Base-by-base conservation (phyloP, 805 yeast genomes). In the Wickerhamomyces hampshirensis region DNA sequence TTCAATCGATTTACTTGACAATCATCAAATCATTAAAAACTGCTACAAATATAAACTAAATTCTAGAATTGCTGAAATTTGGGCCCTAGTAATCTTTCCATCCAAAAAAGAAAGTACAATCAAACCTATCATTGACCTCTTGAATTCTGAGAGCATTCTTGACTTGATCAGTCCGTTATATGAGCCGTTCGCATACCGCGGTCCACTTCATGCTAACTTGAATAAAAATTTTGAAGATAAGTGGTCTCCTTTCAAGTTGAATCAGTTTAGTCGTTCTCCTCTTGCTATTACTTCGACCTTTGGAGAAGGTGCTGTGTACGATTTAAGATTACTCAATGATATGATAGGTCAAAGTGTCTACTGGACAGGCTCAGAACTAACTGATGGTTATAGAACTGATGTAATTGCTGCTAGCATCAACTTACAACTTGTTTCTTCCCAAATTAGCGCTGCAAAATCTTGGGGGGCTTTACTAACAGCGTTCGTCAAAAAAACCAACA, bases 381-480 rank as follows among this genome's bases (percentile, higher is more conserved):
- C 40, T 2, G 35, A 40, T 1, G 68, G 69, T 1, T 58, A 73
- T 24, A 66, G 78, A 39, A 62, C 65, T 4, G 73, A 71, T 27
- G 68, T 86, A 5, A 57, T 72, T 3, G 65, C 69, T 1, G 77
- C 83, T 1, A 79, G 88, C 41, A 57, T 78, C 30, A 80, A 80
- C 48, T 52, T 77, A 33, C 86, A 86, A 43, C 70, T 68, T 47
- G 69, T 77, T 6, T 69, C 77, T 28, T 71, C 89, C 1, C 95
- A 87, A 50, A 65, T 80, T 12, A 65, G 75, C 4, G 73, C 84
- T 15, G 82, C 86, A 4, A 81, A 80, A 48, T 73, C 94, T 0
- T 77, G 85, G 72, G 88, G 91, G 33, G 87, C 93, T 2, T 63
- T 88, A 23, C 43, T 86, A 16, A 78, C 91, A 0, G 75, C 91